Evolutionary conservation across 140 eudicot genomes (phyloP), one percentile per base, ranked within the genome.

Genomic region (Flaveria floridana): DNA sequence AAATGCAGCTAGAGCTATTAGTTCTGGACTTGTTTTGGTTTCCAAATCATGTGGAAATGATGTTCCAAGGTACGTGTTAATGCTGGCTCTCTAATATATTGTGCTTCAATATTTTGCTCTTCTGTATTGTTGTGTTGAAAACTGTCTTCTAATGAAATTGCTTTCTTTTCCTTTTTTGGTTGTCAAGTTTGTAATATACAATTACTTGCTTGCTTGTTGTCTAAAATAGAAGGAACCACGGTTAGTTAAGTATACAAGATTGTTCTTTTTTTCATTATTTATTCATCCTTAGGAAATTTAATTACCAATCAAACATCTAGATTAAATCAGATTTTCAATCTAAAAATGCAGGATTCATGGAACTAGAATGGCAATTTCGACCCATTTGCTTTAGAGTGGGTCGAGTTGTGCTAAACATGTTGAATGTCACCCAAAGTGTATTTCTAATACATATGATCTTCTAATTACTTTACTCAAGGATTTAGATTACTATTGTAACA

Each of bases 41-140:
- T 84, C 91, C 44, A 92, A 92, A 82, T 89, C 98, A 25, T 92
- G 96, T 78, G 98, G 98, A 76, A 89, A 88, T 83, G 98, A 92
- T 82, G 96, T 89, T 64, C 87, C 98, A 58, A 92, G 98, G 98
- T 92, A 67, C 12, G 73, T 62, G 7, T 71, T 41, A 41, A 19
- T 10, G 39, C 56, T 46, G n/a, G 50, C 61, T 52, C 64, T 26
- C 48, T 23, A 12, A 57, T 16, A 20, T 68, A 8, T 44, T 61
- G 26, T 61, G 42, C 26, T 13, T 61, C 39, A 26, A 26, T 12
- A 12, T 52, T 15, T 52, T 2, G 23, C 59, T 52, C 21, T n/a
- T n/a, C 16, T 41, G 1, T 69, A 21, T 21, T 46, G 4, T 3
- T 21, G 73, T 46, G 9, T 3, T 13, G 57, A 46, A 19, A 46